Percentiles rank a stretch among this genome's conserved stretches.
Evolutionary conservation across 495 filamentous ascomycete genomes (phyloP).

Genomic region (Penicillium cinerascens): DNA sequence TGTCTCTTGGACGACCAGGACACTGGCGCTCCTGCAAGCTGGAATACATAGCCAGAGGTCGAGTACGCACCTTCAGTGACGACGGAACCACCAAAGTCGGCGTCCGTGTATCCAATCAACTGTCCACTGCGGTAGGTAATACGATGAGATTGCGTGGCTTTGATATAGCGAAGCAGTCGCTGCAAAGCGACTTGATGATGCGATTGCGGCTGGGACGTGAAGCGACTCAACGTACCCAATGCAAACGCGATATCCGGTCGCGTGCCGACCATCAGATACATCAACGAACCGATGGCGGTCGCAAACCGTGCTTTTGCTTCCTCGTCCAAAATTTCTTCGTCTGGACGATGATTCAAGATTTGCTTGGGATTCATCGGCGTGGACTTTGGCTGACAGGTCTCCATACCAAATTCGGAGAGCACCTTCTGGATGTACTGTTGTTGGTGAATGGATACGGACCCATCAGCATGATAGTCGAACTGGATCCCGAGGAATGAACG

Average conservation of each 20-base stretch:
- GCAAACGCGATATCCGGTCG: not conserved
- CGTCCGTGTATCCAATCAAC: constrained; percentile 1
- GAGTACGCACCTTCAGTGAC: constrained; percentile 9
- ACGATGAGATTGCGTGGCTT: constrained; percentile 3
- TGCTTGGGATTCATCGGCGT: not conserved
- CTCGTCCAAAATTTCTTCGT: too few relatives aligned
- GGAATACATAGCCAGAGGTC: constrained; percentile 9
- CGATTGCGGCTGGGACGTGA: constrained; percentile 7
- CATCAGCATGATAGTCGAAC: constrained; percentile 5
- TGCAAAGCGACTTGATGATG: constrained; percentile 8
- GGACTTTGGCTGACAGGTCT: constrained; percentile 5
- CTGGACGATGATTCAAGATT: too few relatives aligned
- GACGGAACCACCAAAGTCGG: constrained; percentile 10
- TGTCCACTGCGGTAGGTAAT: constrained; percentile 2
- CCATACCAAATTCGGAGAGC: constrained; percentile 10
- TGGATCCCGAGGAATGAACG: constrained; percentile 3
- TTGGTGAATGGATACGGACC: constrained; percentile 7
- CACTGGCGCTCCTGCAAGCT: constrained; percentile 10
- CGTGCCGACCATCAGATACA: too few relatives aligned
- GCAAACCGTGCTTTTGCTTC: too few relatives aligned
- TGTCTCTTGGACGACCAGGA: constrained; percentile 15
- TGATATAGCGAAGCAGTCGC: constrained; percentile 6
- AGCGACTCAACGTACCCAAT: constrained; percentile 10
- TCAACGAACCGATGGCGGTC: too few relatives aligned
- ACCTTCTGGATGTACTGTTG: constrained; percentile 9